Conservation (phyloP, 208 protist genomes). For the Leishmania amazonensis region DNA sequence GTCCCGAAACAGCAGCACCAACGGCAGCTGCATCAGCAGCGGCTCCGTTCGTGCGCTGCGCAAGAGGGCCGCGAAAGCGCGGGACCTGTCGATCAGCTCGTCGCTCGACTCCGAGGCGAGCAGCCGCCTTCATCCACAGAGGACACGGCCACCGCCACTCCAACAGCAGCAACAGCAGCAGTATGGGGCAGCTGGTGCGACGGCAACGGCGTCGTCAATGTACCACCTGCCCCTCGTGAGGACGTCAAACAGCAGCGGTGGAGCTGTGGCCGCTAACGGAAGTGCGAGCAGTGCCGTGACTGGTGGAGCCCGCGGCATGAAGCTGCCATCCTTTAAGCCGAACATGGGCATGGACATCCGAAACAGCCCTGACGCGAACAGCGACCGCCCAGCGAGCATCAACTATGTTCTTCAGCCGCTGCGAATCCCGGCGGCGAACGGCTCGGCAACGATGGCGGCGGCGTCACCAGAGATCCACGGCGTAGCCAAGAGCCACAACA, state of each 20-base stretch:
- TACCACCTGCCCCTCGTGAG: background rate
- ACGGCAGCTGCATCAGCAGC: conserved; percentile 10
- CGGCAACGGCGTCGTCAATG: background rate
- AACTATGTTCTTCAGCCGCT: conserved; percentile 7
- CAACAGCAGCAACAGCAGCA: background rate
- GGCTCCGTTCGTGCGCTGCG: conserved; percentile 23
- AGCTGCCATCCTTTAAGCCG: conserved; percentile 16
- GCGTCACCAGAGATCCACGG: background rate
- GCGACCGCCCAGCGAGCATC: conserved; percentile 11
- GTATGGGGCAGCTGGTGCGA: background rate
- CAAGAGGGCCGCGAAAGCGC: conserved; percentile 30
- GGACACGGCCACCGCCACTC: background rate
- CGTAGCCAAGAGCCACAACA: background rate
- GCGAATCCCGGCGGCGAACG: background rate
- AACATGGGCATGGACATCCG: conserved; percentile 2
- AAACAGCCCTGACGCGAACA: conserved; percentile 30
- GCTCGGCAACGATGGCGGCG: background rate
- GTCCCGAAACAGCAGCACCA: conserved; percentile 27
- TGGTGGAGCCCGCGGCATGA: conserved; percentile 10
- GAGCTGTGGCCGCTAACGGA: background rate
- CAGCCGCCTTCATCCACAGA: background rate
- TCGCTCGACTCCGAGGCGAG: conserved; percentile 18
- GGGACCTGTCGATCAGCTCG: conserved; percentile 20
- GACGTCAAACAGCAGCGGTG: conserved; percentile 3
- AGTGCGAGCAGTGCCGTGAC: background rate